Evolutionary conservation across 805 yeast genomes (phyloP), one percentile per base, ranked within the genome.

Genomic region (Ogataea salicorniae): DNA sequence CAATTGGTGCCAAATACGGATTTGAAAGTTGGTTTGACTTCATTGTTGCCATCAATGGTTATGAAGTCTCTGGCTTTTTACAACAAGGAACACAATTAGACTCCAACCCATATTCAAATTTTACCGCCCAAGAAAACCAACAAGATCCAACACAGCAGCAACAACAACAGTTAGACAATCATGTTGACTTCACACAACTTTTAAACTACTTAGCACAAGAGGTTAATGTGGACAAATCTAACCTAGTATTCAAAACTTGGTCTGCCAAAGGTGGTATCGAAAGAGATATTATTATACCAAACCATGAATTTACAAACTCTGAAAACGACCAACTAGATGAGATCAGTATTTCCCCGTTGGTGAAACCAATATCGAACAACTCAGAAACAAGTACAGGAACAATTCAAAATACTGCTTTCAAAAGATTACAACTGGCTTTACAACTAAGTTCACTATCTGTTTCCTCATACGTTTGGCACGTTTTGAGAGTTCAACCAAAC

Each of bases 11-110:
- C 7, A 71, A 67, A 29, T 69, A 73, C 22, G 87, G 85, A 3
- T 63, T 94, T 29, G 95, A 90, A 65, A 74, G 94, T 9, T 85
- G 88, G 80, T 94, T 92, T 60, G 99, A 92, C 63, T 92, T 76
- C 62, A 80, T 92, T 34, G 75, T 89, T n/a, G 84, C 86, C 1
- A 71, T 90, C 47, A 87, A 92, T 56, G 88, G 87, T 40, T 83
- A 78, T 53, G 86, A 84, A 17, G 58, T 81, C 20, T 71, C 73
- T 5, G 43, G 56, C 0, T 59, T 60, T 35, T 23, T 60, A 8
- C 43, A 16, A 54, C 71, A 29, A 48, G 61, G 16, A 54, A 66
- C 43, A 6, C 20, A 46, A 5, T 41, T 49, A 2, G 61, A 57
- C 40, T 56, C 67, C 5, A 58, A 58, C 33, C 64, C 68, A 14